These are phyloP conservation scores for Lophium mytilinum DNA, from an alignment of 495 filamentous ascomycete species.

Conservation along the genomic window DNA sequence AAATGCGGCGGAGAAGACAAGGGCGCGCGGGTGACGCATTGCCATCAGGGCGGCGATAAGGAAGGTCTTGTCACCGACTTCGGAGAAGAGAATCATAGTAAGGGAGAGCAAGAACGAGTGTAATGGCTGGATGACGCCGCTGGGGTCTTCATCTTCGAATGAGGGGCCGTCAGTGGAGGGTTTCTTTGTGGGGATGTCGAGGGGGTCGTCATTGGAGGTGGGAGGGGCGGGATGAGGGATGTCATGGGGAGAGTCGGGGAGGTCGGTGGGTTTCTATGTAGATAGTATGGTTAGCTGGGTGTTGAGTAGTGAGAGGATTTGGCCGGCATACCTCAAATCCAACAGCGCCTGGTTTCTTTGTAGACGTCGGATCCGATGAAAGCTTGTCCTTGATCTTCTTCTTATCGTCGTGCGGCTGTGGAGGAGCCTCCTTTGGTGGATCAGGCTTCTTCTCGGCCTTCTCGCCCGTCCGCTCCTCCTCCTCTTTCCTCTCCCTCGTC, in stretches of 20 bases:
- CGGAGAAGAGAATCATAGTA: constrained; percentile 96
- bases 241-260: constrained; percentile 74
- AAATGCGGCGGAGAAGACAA: constrained; percentile 94
- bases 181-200: constrained; percentile 43
- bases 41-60: constrained; percentile 96
- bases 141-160: constrained; percentile 39
- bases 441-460: constrained; percentile 66
- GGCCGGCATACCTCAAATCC: constrained; percentile 56
- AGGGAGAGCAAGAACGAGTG: constrained; percentile 90
- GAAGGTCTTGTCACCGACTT: constrained; percentile 98
- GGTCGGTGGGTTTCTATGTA: constrained; percentile 67
- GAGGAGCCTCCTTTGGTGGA: constrained; percentile 75
- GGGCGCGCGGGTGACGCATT: constrained; percentile 89
- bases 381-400: constrained; percentile 41
- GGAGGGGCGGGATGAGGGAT: constrained; percentile 65
- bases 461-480: constrained; percentile 50
- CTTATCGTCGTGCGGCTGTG: constrained; percentile 70
- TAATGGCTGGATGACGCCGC: constrained; percentile 66
- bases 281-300: constrained; percentile 16
- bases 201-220: constrained; percentile 46
- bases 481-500: constrained; percentile 56
- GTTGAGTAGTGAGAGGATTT: neutral
- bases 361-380: constrained; percentile 30
- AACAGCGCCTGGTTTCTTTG: constrained; percentile 35
- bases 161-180: constrained; percentile 27